phyloP scores from a whole-genome alignment of 352 stramenopile species.

The Phytophthora niederhauseri region DNA sequence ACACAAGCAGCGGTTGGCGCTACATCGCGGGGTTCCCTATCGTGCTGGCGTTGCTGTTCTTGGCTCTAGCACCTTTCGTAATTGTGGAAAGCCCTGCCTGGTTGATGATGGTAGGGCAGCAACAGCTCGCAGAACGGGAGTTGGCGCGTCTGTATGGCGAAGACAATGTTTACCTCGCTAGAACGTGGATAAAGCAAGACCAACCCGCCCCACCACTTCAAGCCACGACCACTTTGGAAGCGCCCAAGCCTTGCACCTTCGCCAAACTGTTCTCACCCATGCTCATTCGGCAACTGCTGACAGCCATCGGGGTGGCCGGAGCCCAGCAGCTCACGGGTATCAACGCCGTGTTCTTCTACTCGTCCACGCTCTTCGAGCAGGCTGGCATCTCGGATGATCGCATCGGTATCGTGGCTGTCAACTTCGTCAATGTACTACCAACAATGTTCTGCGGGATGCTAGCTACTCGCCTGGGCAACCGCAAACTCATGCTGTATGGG shows the following conservation, averaged over 20 bases:
- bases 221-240: neutral
- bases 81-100: neutral
- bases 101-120: neutral
- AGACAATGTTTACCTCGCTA: neutral
- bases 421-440: neutral
- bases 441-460: neutral
- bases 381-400: neutral
- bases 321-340: conserved; percentile 1
- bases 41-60: neutral
- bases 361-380: neutral
- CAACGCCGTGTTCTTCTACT: conserved; percentile 1
- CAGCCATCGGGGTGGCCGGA: neutral
- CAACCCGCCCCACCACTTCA: neutral
- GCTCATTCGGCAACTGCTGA: neutral
- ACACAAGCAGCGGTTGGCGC: neutral
- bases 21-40: neutral
- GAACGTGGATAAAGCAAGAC: neutral
- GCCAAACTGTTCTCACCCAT: neutral
- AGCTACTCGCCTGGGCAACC: neutral
- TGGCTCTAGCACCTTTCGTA: neutral
- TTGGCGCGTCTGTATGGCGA: neutral
- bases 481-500: neutral
- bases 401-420: neutral
- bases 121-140: neutral
- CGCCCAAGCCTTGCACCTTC: neutral